phyloP scores from a whole-genome alignment of 2,329 filamentous ascomycete genomes.

The Diplocarpon mali region DNA sequence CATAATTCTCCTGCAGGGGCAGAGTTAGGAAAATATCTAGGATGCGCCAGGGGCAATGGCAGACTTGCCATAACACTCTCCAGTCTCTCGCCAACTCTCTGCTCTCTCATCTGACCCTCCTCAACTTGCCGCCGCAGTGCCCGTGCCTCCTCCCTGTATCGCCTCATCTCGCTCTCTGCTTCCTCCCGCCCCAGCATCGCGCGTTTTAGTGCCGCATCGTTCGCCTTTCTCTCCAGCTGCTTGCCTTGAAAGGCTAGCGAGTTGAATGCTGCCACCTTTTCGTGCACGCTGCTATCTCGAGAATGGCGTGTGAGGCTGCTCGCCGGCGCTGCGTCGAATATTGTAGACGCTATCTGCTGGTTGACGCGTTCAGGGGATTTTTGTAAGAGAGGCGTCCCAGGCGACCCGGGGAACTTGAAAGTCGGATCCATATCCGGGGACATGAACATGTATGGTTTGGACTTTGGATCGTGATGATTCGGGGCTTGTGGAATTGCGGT shows the following conservation, averaged over 20 bases:
- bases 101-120: slow-evolving; percentile 54
- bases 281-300: slow-evolving; percentile 51
- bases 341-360: slow-evolving; percentile 28
- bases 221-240: slow-evolving; percentile 51
- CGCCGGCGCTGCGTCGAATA: slow-evolving; percentile 17
- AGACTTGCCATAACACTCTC: slow-evolving; percentile 57
- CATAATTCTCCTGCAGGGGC: slow-evolving; percentile 50
- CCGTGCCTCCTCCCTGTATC: slow-evolving; percentile 49
- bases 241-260: slow-evolving; percentile 45
- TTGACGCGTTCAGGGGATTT: slow-evolving; percentile 56
- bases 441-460: slow-evolving; percentile 1
- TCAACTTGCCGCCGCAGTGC: slow-evolving; percentile 47
- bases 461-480: background rate
- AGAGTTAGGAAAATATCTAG: background rate
- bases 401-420: slow-evolving; percentile 42
- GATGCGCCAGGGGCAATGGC: slow-evolving; percentile 21
- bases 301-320: slow-evolving; percentile 21
- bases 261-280: slow-evolving; percentile 65
- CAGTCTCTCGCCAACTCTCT: slow-evolving; percentile 53
- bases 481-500: too few species aligned
- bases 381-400: slow-evolving; percentile 46
- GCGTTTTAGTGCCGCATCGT: slow-evolving; percentile 54
- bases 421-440: slow-evolving; percentile 31
- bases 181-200: slow-evolving; percentile 60
- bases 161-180: slow-evolving; percentile 56